A percentile compares a stretch with the other conserved stretches of the same genome.
These are phyloP conservation scores for Teunomyces aglyptinius DNA, from an alignment of 805 yeast species.

Conservation along the genomic window DNA sequence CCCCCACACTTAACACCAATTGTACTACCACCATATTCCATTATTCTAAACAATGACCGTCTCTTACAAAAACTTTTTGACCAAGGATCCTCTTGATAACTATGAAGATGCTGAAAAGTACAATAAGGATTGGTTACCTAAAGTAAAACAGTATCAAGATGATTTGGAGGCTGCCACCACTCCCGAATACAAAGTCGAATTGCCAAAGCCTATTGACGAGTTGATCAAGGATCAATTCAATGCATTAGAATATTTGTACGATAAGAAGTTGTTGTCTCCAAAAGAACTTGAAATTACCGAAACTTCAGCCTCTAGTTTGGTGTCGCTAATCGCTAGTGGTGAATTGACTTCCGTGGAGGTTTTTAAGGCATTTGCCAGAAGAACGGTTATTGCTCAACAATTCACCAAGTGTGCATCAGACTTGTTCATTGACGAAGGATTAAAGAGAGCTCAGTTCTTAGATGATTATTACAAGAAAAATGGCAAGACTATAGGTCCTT, in stretches of 20 bases:
- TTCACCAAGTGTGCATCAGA: constrained; percentile 60
- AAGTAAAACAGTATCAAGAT: constrained; percentile 40
- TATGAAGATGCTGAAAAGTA: constrained; percentile 45
- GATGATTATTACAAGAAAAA: constrained; percentile 50
- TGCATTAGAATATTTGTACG: constrained; percentile 32
- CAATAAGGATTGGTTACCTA: constrained; percentile 43
- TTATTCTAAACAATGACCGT: constrained; percentile 8
- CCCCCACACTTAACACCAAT: background rate
- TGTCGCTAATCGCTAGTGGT: constrained; percentile 44
- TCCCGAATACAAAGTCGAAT: constrained; percentile 29
- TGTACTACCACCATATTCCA: background rate
- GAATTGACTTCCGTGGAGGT: constrained; percentile 50
- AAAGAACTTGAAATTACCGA: constrained; percentile 46
- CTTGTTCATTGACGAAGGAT: constrained; percentile 60
- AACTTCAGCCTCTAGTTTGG: constrained; percentile 41
- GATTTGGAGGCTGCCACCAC: constrained; percentile 31
- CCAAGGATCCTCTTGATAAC: constrained; percentile 27
- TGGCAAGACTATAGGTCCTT: constrained; percentile 56
- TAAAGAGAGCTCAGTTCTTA: constrained; percentile 51
- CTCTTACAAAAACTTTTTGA: constrained; percentile 23
- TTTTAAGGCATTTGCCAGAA: constrained; percentile 61
- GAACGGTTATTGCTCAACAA: constrained; percentile 63
- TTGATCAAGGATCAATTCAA: constrained; percentile 37
- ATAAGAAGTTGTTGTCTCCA: constrained; percentile 33
- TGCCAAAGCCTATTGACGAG: constrained; percentile 33